phyloP scores from a whole-genome alignment of 2,329 filamentous ascomycete species.

The Dothidotthia symphoricarpi region DNA sequence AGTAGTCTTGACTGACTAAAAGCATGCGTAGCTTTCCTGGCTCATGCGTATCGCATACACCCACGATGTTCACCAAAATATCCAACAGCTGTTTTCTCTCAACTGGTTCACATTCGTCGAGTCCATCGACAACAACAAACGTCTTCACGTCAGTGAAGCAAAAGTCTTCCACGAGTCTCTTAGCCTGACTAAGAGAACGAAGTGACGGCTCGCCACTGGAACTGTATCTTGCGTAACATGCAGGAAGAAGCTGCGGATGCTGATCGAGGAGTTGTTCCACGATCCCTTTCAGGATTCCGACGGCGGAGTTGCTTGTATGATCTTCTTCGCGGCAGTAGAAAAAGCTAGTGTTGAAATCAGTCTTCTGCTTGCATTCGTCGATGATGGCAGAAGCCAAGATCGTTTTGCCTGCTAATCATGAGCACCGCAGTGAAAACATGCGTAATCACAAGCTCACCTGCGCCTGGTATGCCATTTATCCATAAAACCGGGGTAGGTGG shows the following conservation, averaged over 20 bases:
- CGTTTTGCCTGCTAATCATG: conserved; percentile 22
- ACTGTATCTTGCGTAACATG: conserved; percentile 9
- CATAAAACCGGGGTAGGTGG: conserved; percentile 12
- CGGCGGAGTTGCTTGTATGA: conserved; percentile 9
- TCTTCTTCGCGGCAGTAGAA: conserved; percentile 27
- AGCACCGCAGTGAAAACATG: not conserved
- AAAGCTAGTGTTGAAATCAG: conserved; percentile 11
- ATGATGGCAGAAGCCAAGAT: conserved; percentile 28
- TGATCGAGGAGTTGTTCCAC: conserved; percentile 19
- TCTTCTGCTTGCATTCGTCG: conserved; percentile 14
- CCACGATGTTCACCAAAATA: conserved; percentile 11
- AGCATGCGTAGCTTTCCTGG: conserved; percentile 24
- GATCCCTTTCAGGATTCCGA: conserved; percentile 19
- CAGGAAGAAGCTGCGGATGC: conserved; percentile 13
- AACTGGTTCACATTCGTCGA: conserved; percentile 20
- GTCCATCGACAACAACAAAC: conserved; percentile 26
- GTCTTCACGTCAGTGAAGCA: conserved; percentile 15
- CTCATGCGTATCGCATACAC: conserved; percentile 12
- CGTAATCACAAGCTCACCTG: conserved; percentile 12
- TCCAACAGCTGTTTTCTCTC: conserved; percentile 24
- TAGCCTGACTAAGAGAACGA: conserved; percentile 12
- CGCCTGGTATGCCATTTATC: conserved; percentile 25
- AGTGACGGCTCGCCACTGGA: conserved; percentile 20
- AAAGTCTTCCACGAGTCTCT: conserved; percentile 21
- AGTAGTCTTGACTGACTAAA: conserved; percentile 27